Evolutionary conservation across 495 filamentous ascomycete species (phyloP), one percentile per base, ranked within the genome.

Genomic region (Jackrogersella multiformis): DNA sequence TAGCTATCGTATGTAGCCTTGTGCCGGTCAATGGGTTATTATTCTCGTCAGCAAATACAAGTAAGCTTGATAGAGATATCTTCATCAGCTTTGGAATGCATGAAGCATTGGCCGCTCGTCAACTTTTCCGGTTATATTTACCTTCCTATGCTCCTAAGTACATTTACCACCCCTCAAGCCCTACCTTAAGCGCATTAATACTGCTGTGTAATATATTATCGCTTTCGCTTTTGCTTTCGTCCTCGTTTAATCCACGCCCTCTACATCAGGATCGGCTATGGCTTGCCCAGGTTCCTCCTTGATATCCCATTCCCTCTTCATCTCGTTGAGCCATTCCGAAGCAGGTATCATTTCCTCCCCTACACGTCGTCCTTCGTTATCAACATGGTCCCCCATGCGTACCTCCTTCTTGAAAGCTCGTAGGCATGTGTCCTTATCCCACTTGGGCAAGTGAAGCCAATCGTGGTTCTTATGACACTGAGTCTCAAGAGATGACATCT

Each of bases 371-470:
- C 41, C 41, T 18, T 23, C 16, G 41, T 21, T 12, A 23, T 44
- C 41, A 44, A 44, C 20, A 21, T 9, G 41, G 1, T 32, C 45
- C 5, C 26, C 45, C 32, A 32, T 26, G 3, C 8, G 18, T 32
- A 49, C 45, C 21, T 18, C 45, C 13, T 30, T 32, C 24, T 16
- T 16, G 7, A 49, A 20, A 2, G 26, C 45, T n/a, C 45, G 45
- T 4, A 49, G n/a, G 7, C 46, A 66, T 21, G n/a, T 28, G 2
- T 46, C 46, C 36, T 32, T 49, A 9, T 61, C 58, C 58, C 58
- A 53, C 12, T n/a, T 41, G 10, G 58, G 46, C 6, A 61, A 4
- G 5, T 12, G 46, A 4, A 61, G n/a, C 58, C 58, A 61, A 4
- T 53, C 46, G 10, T 61, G 58, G 13, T 23, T 13, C 36, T 49